Evolutionary conservation across 1,284 basidiomycete genomes (phyloP).

Genomic region (Sparassis latifolia): DNA sequence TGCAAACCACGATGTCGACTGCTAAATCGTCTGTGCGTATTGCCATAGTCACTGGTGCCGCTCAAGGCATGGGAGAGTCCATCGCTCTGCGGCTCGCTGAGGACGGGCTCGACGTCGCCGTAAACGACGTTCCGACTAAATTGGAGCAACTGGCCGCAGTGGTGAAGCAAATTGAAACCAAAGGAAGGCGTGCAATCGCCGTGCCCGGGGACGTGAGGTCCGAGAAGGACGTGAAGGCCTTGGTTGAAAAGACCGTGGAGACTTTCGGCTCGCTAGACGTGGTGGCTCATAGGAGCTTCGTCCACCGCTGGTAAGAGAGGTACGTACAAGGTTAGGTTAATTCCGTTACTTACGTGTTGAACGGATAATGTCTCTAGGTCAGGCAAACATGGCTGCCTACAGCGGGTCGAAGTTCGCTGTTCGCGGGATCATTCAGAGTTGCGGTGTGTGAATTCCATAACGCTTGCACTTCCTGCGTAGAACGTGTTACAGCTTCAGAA

Average conservation of each 20-base stretch:
- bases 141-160: slow-evolving; percentile 6
- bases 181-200: slow-evolving; percentile 8
- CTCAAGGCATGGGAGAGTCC: slow-evolving; percentile 6
- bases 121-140: slow-evolving; percentile 15
- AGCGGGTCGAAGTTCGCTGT: slow-evolving; percentile 24
- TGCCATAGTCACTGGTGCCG: slow-evolving; percentile 9
- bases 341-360: not conserved
- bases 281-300: slow-evolving; percentile 4
- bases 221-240: slow-evolving; percentile 7
- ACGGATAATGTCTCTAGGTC: not conserved
- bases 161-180: slow-evolving; percentile 9
- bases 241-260: slow-evolving; percentile 4
- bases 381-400: slow-evolving; percentile 8
- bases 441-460: slow-evolving; percentile 6
- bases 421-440: slow-evolving; percentile 21
- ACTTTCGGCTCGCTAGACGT: slow-evolving; percentile 9
- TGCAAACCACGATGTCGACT: too few species aligned
- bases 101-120: slow-evolving; percentile 19
- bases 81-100: slow-evolving; percentile 15
- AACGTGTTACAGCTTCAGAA: slow-evolving; percentile 1
- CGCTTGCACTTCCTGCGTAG: not conserved
- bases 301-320: slow-evolving; percentile 6
- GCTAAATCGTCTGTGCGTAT: not conserved
- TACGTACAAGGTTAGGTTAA: not conserved
- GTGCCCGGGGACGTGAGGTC: slow-evolving; percentile 6